These are phyloP conservation scores for Alternaria alternata DNA, from an alignment of 2,329 filamentous ascomycete genomes.

Conservation along the genomic window DNA sequence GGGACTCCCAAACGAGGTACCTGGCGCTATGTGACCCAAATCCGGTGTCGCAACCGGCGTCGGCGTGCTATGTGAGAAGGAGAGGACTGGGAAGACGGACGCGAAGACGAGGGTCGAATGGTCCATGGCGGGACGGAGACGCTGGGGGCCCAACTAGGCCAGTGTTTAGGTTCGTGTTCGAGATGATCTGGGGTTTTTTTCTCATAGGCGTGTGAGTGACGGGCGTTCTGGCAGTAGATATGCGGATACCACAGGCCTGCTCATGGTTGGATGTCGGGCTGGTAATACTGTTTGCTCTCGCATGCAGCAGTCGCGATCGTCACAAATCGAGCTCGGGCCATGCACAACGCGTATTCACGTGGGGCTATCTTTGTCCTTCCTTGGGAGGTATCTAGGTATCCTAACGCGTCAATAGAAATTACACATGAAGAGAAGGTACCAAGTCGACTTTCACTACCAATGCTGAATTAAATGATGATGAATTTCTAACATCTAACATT, in stretches of 20 bases:
- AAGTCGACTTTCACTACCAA: not conserved
- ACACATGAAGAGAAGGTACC: not conserved
- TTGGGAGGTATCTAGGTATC: not conserved
- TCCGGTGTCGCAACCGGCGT: constrained; percentile 56
- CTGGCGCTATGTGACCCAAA: constrained; percentile 52
- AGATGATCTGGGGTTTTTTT: not conserved
- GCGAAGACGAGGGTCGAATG: constrained; percentile 51
- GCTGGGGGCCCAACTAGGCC: constrained; percentile 28
- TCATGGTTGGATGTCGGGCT: not conserved
- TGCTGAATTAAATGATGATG: not conserved
- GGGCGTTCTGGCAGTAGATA: not conserved
- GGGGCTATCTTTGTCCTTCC: not conserved
- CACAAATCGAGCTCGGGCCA: constrained; percentile 16
- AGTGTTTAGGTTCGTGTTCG: constrained; percentile 13
- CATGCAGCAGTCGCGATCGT: constrained; percentile 15
- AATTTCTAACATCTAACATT: constrained; percentile 10
- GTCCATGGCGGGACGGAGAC: constrained; percentile 42
- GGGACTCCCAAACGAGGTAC: constrained; percentile 52
- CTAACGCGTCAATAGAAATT: not conserved
- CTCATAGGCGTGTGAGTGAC: constrained; percentile 2
- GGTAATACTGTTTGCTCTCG: constrained; percentile 10
- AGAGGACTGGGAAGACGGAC: constrained; percentile 56
- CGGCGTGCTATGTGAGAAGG: constrained; percentile 53
- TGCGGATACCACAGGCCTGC: not conserved
- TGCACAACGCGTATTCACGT: constrained; percentile 26